These are phyloP conservation scores for Albugo candida DNA, from an alignment of 352 stramenopile species.

Conservation along the genomic window DNA sequence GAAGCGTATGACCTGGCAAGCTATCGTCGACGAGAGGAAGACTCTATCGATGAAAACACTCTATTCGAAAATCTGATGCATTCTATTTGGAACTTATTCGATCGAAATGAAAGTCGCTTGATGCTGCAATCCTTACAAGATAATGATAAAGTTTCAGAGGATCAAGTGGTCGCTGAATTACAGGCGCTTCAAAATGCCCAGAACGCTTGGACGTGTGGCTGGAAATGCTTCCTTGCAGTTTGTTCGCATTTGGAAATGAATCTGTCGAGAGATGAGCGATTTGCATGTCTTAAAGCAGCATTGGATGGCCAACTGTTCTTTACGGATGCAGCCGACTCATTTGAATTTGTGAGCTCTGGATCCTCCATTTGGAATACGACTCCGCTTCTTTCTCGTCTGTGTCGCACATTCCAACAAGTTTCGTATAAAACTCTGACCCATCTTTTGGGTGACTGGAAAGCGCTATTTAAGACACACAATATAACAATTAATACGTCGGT, in stretches of 20 bases:
- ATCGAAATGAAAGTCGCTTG: conserved; percentile 2
- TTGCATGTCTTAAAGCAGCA: conserved; percentile 23
- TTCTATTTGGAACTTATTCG: conserved; percentile 18
- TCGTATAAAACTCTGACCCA: conserved; percentile 10
- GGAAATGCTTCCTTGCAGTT: conserved; percentile 39
- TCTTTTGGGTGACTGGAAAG: conserved; percentile 30
- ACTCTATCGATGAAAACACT: conserved; percentile 10
- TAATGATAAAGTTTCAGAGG: conserved; percentile 12
- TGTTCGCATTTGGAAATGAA: conserved; percentile 35
- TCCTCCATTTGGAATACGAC: conserved; percentile 7
- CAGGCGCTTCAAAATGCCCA: conserved; percentile 10
- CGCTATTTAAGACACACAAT: conserved; percentile 1
- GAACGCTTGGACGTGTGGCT: conserved; percentile 27
- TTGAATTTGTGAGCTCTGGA: conserved; percentile 11
- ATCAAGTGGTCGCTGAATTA: conserved; percentile 16
- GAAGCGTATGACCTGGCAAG: not conserved
- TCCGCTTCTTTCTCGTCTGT: too few species aligned
- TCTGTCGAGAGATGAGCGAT: conserved; percentile 12
- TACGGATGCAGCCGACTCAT: conserved; percentile 2
- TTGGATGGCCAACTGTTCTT: conserved; percentile 33
- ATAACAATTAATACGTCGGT: conserved; percentile 9
- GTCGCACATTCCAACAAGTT: conserved; percentile 10
- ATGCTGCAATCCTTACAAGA: not conserved
- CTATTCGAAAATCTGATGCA: conserved; percentile 13
- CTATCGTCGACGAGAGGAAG: not conserved